phyloP scores from a whole-genome alignment of 805 yeast genomes.

The Komagataella mondaviorum region DNA sequence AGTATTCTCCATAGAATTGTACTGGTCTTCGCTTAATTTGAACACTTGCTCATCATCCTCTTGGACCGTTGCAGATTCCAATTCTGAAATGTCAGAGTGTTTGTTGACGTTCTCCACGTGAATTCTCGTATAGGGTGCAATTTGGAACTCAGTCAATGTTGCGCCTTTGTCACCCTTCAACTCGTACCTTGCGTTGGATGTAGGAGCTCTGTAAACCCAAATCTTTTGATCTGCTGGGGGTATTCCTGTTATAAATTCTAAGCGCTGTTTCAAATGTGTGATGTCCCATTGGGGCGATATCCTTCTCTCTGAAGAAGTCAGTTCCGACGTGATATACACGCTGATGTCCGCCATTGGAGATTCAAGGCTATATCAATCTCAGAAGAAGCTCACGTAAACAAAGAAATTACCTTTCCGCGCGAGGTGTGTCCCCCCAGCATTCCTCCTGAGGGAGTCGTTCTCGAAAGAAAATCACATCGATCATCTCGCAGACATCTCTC shows the following conservation, averaged over 20 bases:
- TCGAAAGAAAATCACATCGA: neutral
- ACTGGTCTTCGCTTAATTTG: constrained; percentile 44
- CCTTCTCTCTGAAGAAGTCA: constrained; percentile 59
- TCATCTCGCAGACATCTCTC: neutral
- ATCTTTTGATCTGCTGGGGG: constrained; percentile 42
- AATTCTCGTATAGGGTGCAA: constrained; percentile 31
- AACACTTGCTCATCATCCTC: constrained; percentile 22
- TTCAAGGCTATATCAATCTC: neutral
- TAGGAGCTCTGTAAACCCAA: constrained; percentile 26
- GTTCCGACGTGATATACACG: constrained; percentile 46
- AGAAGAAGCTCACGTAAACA: neutral
- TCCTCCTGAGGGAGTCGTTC: neutral
- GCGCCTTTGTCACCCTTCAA: constrained; percentile 7
- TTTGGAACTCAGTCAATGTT: constrained; percentile 12
- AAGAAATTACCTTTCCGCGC: neutral
- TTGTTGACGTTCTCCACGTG: constrained; percentile 46
- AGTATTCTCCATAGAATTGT: constrained; percentile 43
- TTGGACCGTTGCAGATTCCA: constrained; percentile 12
- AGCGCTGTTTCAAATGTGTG: constrained; percentile 31
- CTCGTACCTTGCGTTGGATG: constrained; percentile 21
- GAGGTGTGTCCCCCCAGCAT: neutral
- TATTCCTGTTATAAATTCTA: constrained; percentile 68
- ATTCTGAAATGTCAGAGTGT: constrained; percentile 27
- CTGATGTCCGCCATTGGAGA: constrained; percentile 23
- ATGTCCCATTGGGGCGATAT: constrained; percentile 52